A percentile compares a stretch with the other conserved stretches of the same genome.
These are phyloP conservation scores for Chaetomium sp. DNA, from an alignment of 2,329 filamentous ascomycete genomes.

Conservation along the genomic window DNA sequence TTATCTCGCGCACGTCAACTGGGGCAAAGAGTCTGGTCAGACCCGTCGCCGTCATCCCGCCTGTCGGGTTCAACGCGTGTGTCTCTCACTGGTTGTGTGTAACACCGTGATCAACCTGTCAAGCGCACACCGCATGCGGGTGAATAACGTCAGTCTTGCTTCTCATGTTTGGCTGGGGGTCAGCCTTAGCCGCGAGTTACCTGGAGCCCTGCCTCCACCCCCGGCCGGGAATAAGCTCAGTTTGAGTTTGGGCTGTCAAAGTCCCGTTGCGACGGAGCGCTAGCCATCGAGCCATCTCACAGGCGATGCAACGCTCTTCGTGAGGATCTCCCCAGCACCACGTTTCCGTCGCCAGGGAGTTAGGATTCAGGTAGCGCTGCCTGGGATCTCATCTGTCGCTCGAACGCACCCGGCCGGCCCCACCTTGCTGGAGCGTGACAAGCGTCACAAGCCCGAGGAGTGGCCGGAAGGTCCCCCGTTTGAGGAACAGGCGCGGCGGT, in stretches of 20 bases:
- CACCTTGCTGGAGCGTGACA: neutral
- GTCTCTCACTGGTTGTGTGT: slow-evolving; percentile 3
- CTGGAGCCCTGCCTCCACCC: neutral
- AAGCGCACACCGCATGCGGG: slow-evolving; percentile 12
- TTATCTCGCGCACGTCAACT: neutral
- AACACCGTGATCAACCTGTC: slow-evolving; percentile 12
- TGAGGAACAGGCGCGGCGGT: neutral
- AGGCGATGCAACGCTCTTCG: neutral
- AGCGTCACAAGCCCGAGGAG: neutral
- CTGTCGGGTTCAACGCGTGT: slow-evolving; percentile 3
- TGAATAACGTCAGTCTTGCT: neutral
- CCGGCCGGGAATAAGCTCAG: neutral
- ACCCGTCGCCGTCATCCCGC: slow-evolving; percentile 4
- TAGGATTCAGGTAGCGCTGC: slow-evolving; percentile 20
- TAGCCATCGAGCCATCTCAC: neutral
- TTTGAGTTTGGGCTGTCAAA: neutral
- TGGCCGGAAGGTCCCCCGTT: neutral
- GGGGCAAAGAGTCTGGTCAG: neutral
- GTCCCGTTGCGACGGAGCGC: neutral
- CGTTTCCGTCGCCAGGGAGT: neutral
- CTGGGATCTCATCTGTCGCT: slow-evolving; percentile 4
- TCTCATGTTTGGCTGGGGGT: neutral
- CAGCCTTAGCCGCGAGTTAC: neutral
- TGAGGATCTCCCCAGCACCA: neutral
- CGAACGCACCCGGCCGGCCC: neutral